phyloP scores from a whole-genome alignment of 768 basidiomycete species.

The Trametes punicea region DNA sequence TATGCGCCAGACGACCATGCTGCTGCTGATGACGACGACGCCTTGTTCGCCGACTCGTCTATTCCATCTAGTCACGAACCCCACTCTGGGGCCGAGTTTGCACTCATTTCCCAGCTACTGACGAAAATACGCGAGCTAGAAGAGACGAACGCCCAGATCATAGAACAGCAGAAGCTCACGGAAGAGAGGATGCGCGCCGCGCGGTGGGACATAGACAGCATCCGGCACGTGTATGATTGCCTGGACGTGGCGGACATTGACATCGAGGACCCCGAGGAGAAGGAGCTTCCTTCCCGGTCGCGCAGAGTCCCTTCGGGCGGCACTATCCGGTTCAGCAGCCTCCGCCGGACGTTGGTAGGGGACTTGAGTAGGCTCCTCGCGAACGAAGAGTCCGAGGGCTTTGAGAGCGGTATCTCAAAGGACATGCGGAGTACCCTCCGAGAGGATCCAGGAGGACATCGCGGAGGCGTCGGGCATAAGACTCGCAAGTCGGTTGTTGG shows the following conservation, averaged over 20 bases:
- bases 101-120: slow-evolving; percentile 66
- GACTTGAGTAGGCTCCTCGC: slow-evolving; percentile 26
- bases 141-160: slow-evolving; percentile 64
- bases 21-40: slow-evolving; percentile 7
- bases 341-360: slow-evolving; percentile 41
- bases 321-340: slow-evolving; percentile 49
- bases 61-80: slow-evolving; percentile 27
- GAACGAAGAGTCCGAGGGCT: slow-evolving; percentile 21
- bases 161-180: slow-evolving; percentile 62
- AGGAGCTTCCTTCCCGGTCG: slow-evolving; percentile 21
- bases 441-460: not conserved
- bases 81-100: slow-evolving; percentile 30
- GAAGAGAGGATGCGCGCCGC: slow-evolving; percentile 60
- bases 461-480: slow-evolving; percentile 22
- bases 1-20: slow-evolving; percentile 13
- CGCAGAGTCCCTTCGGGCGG: slow-evolving; percentile 26
- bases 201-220: slow-evolving; percentile 68
- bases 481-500: slow-evolving; percentile 57
- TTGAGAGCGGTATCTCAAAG: slow-evolving; percentile 22
- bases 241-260: slow-evolving; percentile 55
- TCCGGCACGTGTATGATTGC: slow-evolving; percentile 66
- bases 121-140: slow-evolving; percentile 76
- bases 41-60: slow-evolving; percentile 14
- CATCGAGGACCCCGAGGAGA: slow-evolving; percentile 40
- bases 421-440: slow-evolving; percentile 31